Evolutionary conservation across 352 stramenopile genomes (phyloP), one percentile per base, ranked within the genome.

Genomic region (Pythium insidiosum): DNA sequence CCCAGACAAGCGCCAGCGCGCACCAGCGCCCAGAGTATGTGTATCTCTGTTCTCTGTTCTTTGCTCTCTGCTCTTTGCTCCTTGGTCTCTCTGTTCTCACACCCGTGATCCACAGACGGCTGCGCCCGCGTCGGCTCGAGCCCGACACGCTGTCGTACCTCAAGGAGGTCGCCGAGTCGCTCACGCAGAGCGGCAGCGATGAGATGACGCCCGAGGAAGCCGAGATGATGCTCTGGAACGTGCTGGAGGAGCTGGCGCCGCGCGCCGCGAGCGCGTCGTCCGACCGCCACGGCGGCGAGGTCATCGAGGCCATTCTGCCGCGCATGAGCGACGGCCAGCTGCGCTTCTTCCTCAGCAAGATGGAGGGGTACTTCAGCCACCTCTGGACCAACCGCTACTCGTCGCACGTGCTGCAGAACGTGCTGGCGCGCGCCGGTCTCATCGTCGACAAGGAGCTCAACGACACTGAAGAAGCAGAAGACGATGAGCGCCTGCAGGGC

Each of bases 301-400:
- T 87, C 21, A 53, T 91, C 20, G 79, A 91, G 40, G 59, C 70
- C 38, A 74, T 88, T 19, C 30, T 91, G 46, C 72, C 72, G 36
- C 79, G 79, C 38, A 88, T 88, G 71, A 83, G 50, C 38, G 64
- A 78, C 38, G 61, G 55, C 0, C 79, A 91, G 47, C 59, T 91
- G 34, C 73, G 76, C 13, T 91, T 73, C 43, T 62, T 91, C 39
- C 53, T 88, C 38, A 68, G 73, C 54, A 88, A 91, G 58, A 88
- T 91, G 73, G 51, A 65, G 22, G 74, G 75, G 35, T 91, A 91
- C 51, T 63, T 78, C 38, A 87, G 73, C 41, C 79, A 91, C 30
- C 50, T 91, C 38, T 91, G 79, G 79, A 91, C 79, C 21, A 91
- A 91, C 43, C 79, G 79, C 21, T 91, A 91, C 65, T 91, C 79